Conservation (phyloP, 176 grass and related monocot species). For the Neostapfia colusana region DNA sequence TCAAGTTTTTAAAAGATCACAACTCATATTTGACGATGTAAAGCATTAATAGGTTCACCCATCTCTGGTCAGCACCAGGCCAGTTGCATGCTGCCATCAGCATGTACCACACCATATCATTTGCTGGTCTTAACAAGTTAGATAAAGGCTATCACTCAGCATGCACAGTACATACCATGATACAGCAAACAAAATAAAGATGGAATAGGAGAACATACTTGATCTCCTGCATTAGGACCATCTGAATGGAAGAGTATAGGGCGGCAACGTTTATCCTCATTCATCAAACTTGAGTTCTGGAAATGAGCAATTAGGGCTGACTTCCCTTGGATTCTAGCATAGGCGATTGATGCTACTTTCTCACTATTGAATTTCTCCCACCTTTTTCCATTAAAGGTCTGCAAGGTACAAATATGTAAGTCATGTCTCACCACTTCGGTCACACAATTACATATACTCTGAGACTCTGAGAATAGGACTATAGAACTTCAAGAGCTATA, state of each 20-base stretch:
- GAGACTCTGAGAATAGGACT: constrained; percentile 9
- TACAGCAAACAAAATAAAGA: constrained; percentile 18
- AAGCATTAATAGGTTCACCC: background rate
- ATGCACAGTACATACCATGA: background rate
- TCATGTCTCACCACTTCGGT: background rate
- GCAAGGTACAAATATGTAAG: constrained; percentile 18
- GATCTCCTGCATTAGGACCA: constrained; percentile 95
- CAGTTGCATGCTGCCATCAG: background rate
- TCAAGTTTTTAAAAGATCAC: background rate
- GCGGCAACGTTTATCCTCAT: constrained; percentile 96
- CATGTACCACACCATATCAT: background rate
- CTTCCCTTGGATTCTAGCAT: constrained; percentile 96
- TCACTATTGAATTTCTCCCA: constrained; percentile 99
- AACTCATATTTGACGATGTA: background rate
- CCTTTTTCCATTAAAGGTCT: constrained; percentile 90
- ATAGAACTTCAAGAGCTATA: constrained; percentile 1
- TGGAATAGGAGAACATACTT: constrained; percentile 49
- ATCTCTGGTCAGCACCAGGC: background rate
- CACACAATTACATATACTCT: background rate
- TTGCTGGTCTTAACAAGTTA: background rate
- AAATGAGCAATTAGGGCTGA: constrained; percentile 83
- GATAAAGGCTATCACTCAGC: background rate
- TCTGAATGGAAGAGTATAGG: constrained; percentile 97
- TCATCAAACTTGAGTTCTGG: constrained; percentile 97
- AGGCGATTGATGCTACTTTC: constrained; percentile 95